Evolutionary conservation across 208 protist genomes (phyloP).

Genomic region (Leishmania tarentolae): DNA sequence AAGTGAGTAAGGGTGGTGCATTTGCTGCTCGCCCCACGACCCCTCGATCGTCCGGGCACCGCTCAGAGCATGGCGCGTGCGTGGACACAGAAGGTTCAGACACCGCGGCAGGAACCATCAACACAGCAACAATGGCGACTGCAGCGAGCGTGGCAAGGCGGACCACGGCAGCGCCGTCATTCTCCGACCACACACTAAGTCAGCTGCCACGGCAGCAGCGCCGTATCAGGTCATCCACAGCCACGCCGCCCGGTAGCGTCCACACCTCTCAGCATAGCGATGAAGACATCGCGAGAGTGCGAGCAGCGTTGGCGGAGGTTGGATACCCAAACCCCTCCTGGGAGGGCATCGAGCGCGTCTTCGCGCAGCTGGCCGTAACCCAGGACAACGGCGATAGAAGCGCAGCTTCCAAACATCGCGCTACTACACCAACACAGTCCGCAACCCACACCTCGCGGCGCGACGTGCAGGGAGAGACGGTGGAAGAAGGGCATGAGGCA

Average conservation of each 20-base stretch:
- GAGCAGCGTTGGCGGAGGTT: slow-evolving; percentile 38
- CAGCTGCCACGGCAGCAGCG: slow-evolving; percentile 45
- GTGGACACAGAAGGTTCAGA: neutral
- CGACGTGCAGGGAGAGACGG: neutral
- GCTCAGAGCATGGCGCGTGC: neutral
- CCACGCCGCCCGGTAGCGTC: neutral
- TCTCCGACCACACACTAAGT: neutral
- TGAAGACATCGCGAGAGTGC: slow-evolving; percentile 42
- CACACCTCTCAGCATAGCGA: slow-evolving; percentile 20
- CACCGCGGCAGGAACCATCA: slow-evolving; percentile 89
- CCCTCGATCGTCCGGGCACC: slow-evolving; percentile 81
- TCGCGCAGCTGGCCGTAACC: slow-evolving; percentile 40
- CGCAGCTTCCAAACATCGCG: neutral
- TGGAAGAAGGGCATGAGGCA: neutral
- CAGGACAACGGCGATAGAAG: neutral
- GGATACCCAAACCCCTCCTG: slow-evolving; percentile 63
- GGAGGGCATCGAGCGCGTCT: slow-evolving; percentile 60
- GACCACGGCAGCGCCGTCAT: neutral
- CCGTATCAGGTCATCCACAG: slow-evolving; percentile 96
- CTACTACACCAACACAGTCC: neutral
- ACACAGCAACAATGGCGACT: neutral
- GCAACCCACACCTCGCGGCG: neutral
- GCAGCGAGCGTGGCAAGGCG: neutral
- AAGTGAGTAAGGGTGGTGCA: neutral
- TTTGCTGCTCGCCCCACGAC: slow-evolving; percentile 43